phyloP scores from a whole-genome alignment of 1,284 basidiomycete species.

The Porogramme epimiltina region DNA sequence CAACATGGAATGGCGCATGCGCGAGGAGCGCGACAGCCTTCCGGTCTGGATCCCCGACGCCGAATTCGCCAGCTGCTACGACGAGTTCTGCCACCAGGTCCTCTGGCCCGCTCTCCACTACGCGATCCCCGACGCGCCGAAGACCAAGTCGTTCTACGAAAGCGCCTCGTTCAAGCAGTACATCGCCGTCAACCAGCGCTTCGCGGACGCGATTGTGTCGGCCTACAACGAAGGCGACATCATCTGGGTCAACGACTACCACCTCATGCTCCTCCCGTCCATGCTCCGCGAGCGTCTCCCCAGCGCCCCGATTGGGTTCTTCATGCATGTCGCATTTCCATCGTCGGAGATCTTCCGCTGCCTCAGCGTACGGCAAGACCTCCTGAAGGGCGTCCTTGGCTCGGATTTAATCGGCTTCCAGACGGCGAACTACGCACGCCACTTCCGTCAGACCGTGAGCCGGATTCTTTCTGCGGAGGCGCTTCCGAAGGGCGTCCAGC shows the following conservation, averaged over 20 bases:
- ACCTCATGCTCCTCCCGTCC: conserved; percentile 81
- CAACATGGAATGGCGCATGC: conserved; percentile 64
- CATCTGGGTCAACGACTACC: conserved; percentile 86
- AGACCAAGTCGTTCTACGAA: conserved; percentile 82
- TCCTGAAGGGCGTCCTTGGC: conserved; percentile 77
- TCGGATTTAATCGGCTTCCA: conserved; percentile 82
- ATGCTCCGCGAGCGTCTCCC: conserved; percentile 68
- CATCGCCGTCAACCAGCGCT: conserved; percentile 80
- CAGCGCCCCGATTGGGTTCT: conserved; percentile 81
- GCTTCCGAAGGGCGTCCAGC: conserved; percentile 81
- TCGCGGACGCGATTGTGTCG: conserved; percentile 77
- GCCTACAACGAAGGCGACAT: conserved; percentile 83
- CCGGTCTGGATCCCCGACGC: conserved; percentile 83
- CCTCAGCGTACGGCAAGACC: conserved; percentile 64
- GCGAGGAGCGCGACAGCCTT: conserved; percentile 55
- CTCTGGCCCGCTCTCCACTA: conserved; percentile 90
- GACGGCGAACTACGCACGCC: conserved; percentile 78
- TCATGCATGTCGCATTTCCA: conserved; percentile 89
- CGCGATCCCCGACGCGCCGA: conserved; percentile 82
- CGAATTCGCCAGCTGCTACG: conserved; percentile 79
- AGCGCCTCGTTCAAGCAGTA: conserved; percentile 79
- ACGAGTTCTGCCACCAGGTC: conserved; percentile 89
- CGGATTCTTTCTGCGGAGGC: conserved; percentile 83
- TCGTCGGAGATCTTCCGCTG: conserved; percentile 89
- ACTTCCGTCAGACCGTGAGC: conserved; percentile 83